These are phyloP conservation scores for Rhizophora mangle DNA, from an alignment of 345 rosid genomes.

Conservation along the genomic window DNA sequence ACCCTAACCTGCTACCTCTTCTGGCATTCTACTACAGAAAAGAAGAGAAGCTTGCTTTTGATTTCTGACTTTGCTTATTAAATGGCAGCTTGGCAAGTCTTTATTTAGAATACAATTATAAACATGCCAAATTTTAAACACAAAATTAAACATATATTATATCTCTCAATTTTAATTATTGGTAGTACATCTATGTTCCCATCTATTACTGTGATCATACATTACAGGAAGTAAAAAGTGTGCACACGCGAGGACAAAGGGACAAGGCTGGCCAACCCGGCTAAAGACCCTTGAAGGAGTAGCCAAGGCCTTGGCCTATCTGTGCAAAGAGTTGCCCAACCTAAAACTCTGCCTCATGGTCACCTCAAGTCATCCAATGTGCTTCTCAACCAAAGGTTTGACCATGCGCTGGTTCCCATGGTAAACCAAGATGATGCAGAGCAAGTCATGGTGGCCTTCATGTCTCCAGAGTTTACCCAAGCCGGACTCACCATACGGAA, in stretches of 20 bases:
- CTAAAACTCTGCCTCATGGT: conserved; percentile 7
- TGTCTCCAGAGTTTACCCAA: conserved; percentile 11
- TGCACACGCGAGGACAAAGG: too few relatives aligned
- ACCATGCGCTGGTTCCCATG: conserved; percentile 3
- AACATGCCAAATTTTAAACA: too few relatives aligned
- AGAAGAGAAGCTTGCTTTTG: conserved; percentile 15
- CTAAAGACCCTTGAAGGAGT: conserved; percentile 3
- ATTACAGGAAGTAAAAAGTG: too few relatives aligned
- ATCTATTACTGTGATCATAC: too few relatives aligned
- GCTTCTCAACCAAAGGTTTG: not conserved
- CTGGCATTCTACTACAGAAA: conserved; percentile 12
- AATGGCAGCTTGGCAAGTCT: conserved; percentile 1
- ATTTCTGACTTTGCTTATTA: not conserved
- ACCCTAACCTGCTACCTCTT: conserved; percentile 1
- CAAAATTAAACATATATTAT: too few relatives aligned
- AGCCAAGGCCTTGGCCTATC: not conserved
- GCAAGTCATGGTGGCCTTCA: conserved; percentile 10
- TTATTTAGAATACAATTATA: too few relatives aligned
- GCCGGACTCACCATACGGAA: not conserved
- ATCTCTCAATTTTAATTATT: too few relatives aligned
- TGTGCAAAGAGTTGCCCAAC: not conserved
- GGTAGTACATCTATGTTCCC: too few relatives aligned
- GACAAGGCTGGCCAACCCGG: conserved; percentile 3
- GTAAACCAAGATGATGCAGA: not conserved
- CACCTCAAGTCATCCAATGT: conserved; percentile 12